Conservation (phyloP, 1,284 basidiomycete genomes). For the Moniliella sp. region DNA sequence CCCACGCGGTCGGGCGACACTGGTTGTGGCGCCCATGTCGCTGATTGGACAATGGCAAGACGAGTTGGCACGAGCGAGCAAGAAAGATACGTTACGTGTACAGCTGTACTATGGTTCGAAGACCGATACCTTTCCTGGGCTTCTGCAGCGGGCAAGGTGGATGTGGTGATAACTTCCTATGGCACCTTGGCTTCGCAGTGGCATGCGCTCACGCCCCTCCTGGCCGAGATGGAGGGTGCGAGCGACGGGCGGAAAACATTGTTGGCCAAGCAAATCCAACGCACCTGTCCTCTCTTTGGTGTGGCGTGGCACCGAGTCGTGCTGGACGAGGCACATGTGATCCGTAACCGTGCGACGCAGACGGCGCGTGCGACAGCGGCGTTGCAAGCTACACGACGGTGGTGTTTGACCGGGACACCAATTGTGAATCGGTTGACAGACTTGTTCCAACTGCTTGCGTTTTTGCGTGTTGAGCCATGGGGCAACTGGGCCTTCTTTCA, state of each 20-base stretch:
- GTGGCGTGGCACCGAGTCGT: constrained; percentile 28
- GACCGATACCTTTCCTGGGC: constrained; percentile 48
- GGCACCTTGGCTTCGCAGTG: constrained; percentile 38
- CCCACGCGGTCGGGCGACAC: constrained; percentile 41
- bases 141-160: constrained; percentile 40
- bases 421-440: constrained; percentile 83
- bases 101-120: constrained; percentile 55
- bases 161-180: constrained; percentile 72
- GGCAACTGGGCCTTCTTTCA: constrained; percentile 32
- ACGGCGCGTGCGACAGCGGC: constrained; percentile 75
- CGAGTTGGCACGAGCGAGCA: constrained; percentile 48
- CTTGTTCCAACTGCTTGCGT: constrained; percentile 44
- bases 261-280: background rate
- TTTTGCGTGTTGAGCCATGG: constrained; percentile 75
- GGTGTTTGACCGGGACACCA: constrained; percentile 84
- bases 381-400: constrained; percentile 54
- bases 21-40: constrained; percentile 81
- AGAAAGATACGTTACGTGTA: constrained; percentile 43
- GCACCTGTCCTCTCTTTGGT: constrained; percentile 11
- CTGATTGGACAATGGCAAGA: constrained; percentile 72
- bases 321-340: constrained; percentile 73
- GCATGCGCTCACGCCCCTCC: constrained; percentile 8
- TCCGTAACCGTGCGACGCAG: constrained; percentile 72
- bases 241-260: constrained; percentile 19
- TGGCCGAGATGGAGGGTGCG: constrained; percentile 33